A percentile compares a stretch with the other conserved stretches of the same genome.
These are phyloP conservation scores for Nymphaea thermarum DNA, from an alignment of 164 flowering plant species.

Conservation along the genomic window DNA sequence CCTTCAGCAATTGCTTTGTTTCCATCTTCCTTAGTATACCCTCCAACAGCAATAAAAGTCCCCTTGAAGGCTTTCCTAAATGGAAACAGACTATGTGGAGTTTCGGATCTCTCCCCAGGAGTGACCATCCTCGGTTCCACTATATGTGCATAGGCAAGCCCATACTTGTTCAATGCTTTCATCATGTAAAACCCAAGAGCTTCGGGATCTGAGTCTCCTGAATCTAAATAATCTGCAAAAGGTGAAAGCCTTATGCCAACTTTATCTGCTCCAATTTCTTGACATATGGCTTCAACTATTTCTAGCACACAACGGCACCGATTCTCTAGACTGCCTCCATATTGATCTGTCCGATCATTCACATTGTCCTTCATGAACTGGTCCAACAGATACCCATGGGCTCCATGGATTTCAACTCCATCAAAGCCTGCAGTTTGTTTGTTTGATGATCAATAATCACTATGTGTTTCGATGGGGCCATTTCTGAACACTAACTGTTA, in stretches of 20 bases:
- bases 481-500: too few species aligned
- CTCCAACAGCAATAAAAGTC: slow-evolving; percentile 34
- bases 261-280: slow-evolving; percentile 48
- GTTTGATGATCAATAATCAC: too few species aligned
- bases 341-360: slow-evolving; percentile 44
- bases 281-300: slow-evolving; percentile 32
- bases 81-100: slow-evolving; percentile 26
- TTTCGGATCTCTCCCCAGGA: slow-evolving; percentile 8
- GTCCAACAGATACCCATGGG: slow-evolving; percentile 47
- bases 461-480: too few species aligned
- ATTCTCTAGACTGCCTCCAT: slow-evolving; percentile 49
- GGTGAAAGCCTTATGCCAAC: slow-evolving; percentile 57
- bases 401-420: slow-evolving; percentile 54
- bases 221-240: slow-evolving; percentile 23
- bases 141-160: slow-evolving; percentile 34
- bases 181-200: slow-evolving; percentile 46
- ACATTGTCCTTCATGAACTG: slow-evolving; percentile 56
- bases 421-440: not conserved
- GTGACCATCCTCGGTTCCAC: slow-evolving; percentile 43
- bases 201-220: slow-evolving; percentile 41
- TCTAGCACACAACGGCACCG: slow-evolving; percentile 43
- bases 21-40: slow-evolving; percentile 34
- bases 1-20: slow-evolving; percentile 21
- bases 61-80: slow-evolving; percentile 40
- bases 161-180: slow-evolving; percentile 27